These are phyloP conservation scores for Spathaspora girioi DNA, from an alignment of 805 yeast species.

Conservation along the genomic window DNA sequence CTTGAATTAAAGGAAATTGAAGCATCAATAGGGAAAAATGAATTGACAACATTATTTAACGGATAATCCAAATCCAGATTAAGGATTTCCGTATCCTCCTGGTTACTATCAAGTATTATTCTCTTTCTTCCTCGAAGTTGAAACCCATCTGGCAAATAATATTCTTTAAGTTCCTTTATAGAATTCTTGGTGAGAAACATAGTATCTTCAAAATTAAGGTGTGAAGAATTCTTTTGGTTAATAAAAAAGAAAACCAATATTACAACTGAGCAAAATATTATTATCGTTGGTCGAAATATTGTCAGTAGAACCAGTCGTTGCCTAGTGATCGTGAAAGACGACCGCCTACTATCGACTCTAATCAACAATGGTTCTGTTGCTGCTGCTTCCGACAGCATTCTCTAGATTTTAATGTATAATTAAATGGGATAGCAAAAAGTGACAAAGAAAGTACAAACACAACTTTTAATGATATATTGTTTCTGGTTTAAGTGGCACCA, in stretches of 20 bases:
- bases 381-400: not conserved
- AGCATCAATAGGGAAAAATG: constrained; percentile 42
- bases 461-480: too few relatives aligned
- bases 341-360: not conserved
- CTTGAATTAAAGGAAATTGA: constrained; percentile 27
- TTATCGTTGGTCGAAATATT: constrained; percentile 8
- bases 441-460: not conserved
- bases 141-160: constrained; percentile 6
- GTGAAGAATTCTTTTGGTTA: not conserved
- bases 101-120: not conserved
- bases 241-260: constrained; percentile 8
- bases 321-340: not conserved
- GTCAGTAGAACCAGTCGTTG: constrained; percentile 5
- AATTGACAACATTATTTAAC: constrained; percentile 30
- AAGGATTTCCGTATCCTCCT: not conserved
- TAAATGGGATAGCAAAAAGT: not conserved
- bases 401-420: not conserved
- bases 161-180: constrained; percentile 18
- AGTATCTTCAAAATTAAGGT: constrained; percentile 21
- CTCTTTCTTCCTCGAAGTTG: not conserved
- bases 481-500: too few relatives aligned
- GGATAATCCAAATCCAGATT: constrained; percentile 27
- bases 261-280: constrained; percentile 9
- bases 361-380: not conserved
- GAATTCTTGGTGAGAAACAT: constrained; percentile 22